These are phyloP conservation scores for Phragmites australis DNA, from an alignment of 176 grass and related monocot genomes.

Conservation along the genomic window DNA sequence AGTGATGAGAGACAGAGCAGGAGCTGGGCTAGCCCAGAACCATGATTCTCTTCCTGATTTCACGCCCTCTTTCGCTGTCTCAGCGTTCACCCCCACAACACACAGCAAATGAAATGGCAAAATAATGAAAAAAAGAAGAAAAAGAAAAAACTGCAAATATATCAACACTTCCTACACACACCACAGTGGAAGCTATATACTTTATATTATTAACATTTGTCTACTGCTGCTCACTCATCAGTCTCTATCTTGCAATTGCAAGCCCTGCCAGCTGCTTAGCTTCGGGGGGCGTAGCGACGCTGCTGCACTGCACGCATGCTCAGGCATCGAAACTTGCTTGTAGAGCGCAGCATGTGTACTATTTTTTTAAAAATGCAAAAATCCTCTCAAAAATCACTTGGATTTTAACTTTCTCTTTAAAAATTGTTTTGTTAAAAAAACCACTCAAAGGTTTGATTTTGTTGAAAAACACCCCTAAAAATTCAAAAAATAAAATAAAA, in stretches of 20 bases:
- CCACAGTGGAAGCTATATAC: conserved; percentile 16
- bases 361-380: no score
- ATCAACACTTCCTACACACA: background rate
- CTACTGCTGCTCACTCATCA: background rate
- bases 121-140: background rate
- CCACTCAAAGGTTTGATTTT: no score
- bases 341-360: no score
- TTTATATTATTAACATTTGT: background rate
- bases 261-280: conserved; percentile 5
- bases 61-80: background rate
- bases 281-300: no score
- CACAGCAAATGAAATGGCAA: background rate
- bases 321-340: no score
- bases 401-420: no score
- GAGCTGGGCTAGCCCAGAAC: background rate
- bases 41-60: background rate
- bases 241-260: conserved; percentile 29
- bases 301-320: no score
- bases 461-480: no score
- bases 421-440: no score
- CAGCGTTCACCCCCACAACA: background rate
- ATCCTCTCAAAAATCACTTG: no score
- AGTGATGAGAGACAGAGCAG: background rate
- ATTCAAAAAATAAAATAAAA: no score
- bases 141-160: background rate